A percentile compares a stretch with the other conserved stretches of the same genome.
Conservation (phyloP, 306 rosid genomes). For the Purshia tridentata region DNA sequence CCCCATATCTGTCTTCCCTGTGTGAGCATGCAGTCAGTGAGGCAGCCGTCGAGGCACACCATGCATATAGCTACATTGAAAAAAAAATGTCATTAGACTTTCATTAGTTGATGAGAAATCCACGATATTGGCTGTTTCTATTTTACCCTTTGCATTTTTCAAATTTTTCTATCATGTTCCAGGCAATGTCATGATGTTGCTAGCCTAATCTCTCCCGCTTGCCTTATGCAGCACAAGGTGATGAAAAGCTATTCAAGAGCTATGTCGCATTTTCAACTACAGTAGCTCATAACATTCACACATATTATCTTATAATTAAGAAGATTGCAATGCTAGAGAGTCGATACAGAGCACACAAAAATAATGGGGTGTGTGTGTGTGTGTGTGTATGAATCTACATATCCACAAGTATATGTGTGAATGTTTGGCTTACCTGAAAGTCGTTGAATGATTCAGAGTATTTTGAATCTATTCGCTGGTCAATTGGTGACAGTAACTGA, state of each 20-base stretch:
- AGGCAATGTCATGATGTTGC: neutral
- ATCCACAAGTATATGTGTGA: neutral
- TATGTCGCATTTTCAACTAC: neutral
- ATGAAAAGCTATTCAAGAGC: neutral
- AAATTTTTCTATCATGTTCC: neutral
- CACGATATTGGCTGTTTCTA: neutral
- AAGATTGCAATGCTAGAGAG: neutral
- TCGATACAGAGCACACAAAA: too few relatives aligned
- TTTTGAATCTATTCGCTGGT: slow-evolving; percentile 48
- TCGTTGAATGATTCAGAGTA: slow-evolving; percentile 51
- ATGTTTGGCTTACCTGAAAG: slow-evolving; percentile 58
- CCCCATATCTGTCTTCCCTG: slow-evolving; percentile 72
- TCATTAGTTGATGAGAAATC: neutral
- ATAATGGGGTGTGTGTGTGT: too few relatives aligned
- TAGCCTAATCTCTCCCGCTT: neutral
- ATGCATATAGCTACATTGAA: slow-evolving; percentile 60
- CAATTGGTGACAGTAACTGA: slow-evolving; percentile 71
- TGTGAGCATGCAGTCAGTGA: slow-evolving; percentile 75
- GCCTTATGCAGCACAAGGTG: neutral
- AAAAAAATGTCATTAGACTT: neutral
- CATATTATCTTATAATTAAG: neutral
- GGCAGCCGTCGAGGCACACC: slow-evolving; percentile 77
- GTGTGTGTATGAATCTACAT: too few relatives aligned
- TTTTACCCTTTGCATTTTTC: neutral
- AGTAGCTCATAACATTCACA: neutral